These are phyloP conservation scores for Moesziomyces sp. DNA, from an alignment of 1,284 basidiomycete genomes.

Conservation along the genomic window DNA sequence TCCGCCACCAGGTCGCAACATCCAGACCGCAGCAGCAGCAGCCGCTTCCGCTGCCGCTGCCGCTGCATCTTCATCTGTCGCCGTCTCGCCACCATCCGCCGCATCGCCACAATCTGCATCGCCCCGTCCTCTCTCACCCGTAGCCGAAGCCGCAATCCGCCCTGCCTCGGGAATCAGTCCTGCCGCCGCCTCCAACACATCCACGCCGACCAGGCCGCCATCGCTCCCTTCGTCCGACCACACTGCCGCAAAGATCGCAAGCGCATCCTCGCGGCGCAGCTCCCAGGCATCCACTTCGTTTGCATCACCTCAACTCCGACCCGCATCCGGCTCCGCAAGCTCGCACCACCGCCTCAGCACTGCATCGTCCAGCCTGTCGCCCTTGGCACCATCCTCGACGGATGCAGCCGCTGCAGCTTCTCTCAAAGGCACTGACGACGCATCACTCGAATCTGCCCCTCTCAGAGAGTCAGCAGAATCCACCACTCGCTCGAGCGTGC, in stretches of 20 bases:
- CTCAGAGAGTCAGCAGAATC: conserved; percentile 2
- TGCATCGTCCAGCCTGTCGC: conserved; percentile 3
- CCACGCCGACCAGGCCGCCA: conserved; percentile 37
- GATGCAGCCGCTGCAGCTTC: background rate
- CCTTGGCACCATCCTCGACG: background rate
- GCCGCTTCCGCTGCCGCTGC: conserved; percentile 1
- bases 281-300: conserved; percentile 36
- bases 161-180: conserved; percentile 13
- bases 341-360: conserved; percentile 25
- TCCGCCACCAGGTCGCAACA: conserved; percentile 39
- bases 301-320: conserved; percentile 29
- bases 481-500: background rate
- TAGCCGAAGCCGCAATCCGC: conserved; percentile 12
- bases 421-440: background rate
- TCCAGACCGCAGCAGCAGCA: background rate
- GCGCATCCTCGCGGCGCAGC: conserved; percentile 33
- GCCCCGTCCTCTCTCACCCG: conserved; percentile 11
- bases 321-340: conserved; percentile 20
- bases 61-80: conserved; percentile 1
- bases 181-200: conserved; percentile 10
- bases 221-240: conserved; percentile 38
- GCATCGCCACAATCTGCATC: conserved; percentile 3
- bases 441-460: background rate
- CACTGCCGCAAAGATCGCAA: conserved; percentile 46
- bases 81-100: conserved; percentile 3